Percentiles rank a stretch among this genome's conserved stretches.
Evolutionary conservation across 2,329 filamentous ascomycete species (phyloP).

Genomic region (Alternaria gansuensis): DNA sequence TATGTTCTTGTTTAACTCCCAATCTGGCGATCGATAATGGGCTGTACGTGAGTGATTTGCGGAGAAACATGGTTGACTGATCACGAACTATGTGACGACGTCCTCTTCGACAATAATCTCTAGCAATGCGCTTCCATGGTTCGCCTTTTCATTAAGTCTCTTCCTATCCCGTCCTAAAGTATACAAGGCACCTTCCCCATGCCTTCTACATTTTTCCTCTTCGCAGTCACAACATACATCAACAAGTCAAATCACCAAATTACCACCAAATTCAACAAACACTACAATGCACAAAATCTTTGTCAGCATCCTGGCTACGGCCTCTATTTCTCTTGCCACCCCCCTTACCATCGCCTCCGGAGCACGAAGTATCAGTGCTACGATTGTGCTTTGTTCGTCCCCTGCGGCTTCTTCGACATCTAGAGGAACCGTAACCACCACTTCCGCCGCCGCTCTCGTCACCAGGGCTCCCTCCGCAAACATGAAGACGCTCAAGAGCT

Average conservation of each 20-base stretch:
- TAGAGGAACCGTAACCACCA: background rate
- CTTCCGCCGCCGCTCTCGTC: background rate
- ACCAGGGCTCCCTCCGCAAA: background rate
- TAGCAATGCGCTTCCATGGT: background rate
- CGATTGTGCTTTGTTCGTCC: background rate
- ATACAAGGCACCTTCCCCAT: background rate
- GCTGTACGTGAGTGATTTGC: too few relatives aligned
- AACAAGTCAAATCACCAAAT: background rate
- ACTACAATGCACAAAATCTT: background rate
- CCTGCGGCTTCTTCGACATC: background rate
- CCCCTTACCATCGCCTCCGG: background rate
- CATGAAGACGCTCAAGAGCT: background rate
- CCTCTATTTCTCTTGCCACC: background rate
- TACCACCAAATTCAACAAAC: background rate
- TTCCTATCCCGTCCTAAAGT: background rate
- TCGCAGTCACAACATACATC: background rate
- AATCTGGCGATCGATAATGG: too few relatives aligned
- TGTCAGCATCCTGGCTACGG: background rate
- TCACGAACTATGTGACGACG: background rate
- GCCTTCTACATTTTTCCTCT: background rate
- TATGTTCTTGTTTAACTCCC: too few relatives aligned
- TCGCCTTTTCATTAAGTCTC: background rate
- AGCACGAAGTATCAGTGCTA: background rate
- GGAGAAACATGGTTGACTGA: background rate
- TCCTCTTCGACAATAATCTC: accelerated